Evolutionary conservation across 352 stramenopile species (phyloP).

Genomic region (Phytophthora rubi): DNA sequence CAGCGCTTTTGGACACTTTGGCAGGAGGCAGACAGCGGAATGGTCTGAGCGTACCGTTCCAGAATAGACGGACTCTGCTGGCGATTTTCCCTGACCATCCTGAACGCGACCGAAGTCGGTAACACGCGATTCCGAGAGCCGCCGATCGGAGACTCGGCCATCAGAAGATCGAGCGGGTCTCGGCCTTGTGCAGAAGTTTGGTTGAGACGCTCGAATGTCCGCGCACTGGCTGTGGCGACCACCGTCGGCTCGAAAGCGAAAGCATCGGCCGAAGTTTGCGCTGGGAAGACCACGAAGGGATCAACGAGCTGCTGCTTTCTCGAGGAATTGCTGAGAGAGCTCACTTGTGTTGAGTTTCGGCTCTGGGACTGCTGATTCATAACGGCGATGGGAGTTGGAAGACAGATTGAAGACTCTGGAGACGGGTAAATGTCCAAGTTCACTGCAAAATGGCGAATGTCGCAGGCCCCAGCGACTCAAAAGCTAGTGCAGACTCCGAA

Average conservation of each 20-base stretch:
- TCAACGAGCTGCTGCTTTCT: constrained; percentile 4
- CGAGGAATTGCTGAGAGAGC: background rate
- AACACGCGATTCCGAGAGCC: constrained; percentile 14
- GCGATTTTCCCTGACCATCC: constrained; percentile 19
- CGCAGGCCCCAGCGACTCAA: constrained; percentile 10
- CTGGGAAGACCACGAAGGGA: constrained; percentile 4
- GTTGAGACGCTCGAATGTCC: background rate
- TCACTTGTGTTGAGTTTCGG: constrained; percentile 4
- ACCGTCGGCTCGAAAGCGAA: constrained; percentile 12
- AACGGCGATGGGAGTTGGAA: background rate
- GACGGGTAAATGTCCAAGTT: constrained; percentile 11
- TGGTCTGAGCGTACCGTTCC: constrained; percentile 48
- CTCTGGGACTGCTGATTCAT: constrained; percentile 13
- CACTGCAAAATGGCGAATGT: constrained; percentile 30
- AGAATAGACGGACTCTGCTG: constrained; percentile 35
- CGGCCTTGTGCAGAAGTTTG: constrained; percentile 1
- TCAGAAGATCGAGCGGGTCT: constrained; percentile 13
- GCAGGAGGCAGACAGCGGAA: constrained; percentile 55
- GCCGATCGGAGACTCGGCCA: constrained; percentile 1
- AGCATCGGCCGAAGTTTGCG: background rate
- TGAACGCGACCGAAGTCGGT: constrained; percentile 24
- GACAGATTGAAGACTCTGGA: background rate
- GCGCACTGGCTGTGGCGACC: constrained; percentile 1
- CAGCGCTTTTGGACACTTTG: constrained; percentile 72
- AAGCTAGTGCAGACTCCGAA: constrained; percentile 9